Evolutionary conservation across 495 filamentous ascomycete genomes (phyloP).

Genomic region (Thozetella sp.): DNA sequence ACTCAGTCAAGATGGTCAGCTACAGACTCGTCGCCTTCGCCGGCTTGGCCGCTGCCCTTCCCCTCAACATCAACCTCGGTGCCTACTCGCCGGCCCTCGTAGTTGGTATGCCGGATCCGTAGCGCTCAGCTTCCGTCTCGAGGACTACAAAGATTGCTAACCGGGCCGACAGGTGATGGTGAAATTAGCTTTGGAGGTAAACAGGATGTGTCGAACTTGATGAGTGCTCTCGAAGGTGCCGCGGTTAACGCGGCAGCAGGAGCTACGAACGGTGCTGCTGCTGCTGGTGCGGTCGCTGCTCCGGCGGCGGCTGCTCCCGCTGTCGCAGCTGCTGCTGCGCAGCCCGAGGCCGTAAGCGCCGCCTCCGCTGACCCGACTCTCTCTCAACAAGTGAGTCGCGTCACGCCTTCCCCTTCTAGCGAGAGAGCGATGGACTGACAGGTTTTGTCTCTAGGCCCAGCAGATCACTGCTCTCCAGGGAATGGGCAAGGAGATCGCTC

Average conservation of each 20-base stretch:
- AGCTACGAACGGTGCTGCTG: slow-evolving; percentile 16
- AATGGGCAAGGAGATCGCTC: slow-evolving; percentile 51
- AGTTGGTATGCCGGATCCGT: slow-evolving; percentile 19
- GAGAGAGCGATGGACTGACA: slow-evolving; percentile 9
- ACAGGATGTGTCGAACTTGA: slow-evolving; percentile 49
- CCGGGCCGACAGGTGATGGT: slow-evolving; percentile 58
- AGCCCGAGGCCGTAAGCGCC: slow-evolving; percentile 9
- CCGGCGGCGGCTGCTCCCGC: slow-evolving; percentile 14
- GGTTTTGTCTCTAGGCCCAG: slow-evolving; percentile 16
- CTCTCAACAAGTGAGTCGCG: slow-evolving; percentile 29
- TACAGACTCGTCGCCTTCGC: slow-evolving; percentile 40
- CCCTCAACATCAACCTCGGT: slow-evolving; percentile 63
- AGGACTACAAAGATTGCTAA: slow-evolving; percentile 8
- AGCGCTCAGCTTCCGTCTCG: background rate
- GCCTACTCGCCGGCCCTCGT: slow-evolving; percentile 60
- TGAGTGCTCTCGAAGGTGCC: slow-evolving; percentile 50
- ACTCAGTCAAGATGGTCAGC: slow-evolving; percentile 37
- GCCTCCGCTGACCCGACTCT: slow-evolving; percentile 33
- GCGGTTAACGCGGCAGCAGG: slow-evolving; percentile 43
- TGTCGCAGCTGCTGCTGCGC: slow-evolving; percentile 10
- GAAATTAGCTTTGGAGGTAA: slow-evolving; percentile 60
- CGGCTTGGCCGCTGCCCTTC: slow-evolving; percentile 47
- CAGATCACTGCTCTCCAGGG: slow-evolving; percentile 46
- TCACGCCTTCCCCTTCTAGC: background rate
- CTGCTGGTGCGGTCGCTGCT: slow-evolving; percentile 11